A percentile compares a stretch with the other conserved stretches of the same genome.
Evolutionary conservation across 495 filamentous ascomycete species (phyloP).

Genomic region (Penicillium paradoxum): DNA sequence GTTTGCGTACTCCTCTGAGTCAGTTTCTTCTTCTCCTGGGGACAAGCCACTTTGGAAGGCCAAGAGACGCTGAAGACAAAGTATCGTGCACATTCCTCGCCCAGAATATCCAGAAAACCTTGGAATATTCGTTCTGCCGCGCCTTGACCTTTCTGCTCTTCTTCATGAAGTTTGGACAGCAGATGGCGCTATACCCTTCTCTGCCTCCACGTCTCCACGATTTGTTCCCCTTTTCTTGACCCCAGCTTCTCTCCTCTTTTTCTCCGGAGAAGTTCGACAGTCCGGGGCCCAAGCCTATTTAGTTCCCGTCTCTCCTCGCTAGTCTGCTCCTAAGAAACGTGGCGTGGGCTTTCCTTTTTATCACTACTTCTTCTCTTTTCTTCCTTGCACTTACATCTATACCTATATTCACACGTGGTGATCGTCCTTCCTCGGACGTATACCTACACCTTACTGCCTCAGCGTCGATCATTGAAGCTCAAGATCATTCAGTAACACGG

Average conservation of each 20-base stretch:
- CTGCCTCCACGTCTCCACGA: slow-evolving; percentile 23
- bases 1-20: background rate
- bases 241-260: slow-evolving; percentile 20
- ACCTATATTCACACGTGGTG: background rate
- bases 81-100: background rate
- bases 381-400: background rate
- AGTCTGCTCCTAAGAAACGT: background rate
- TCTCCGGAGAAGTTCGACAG: slow-evolving; percentile 2
- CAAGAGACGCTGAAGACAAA: slow-evolving; percentile 2
- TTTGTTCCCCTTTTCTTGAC: slow-evolving; percentile 5
- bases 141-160: slow-evolving; percentile 2
- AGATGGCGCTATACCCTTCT: slow-evolving; percentile 24
- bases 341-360: background rate
- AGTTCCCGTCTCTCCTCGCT: slow-evolving; percentile 13
- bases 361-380: background rate
- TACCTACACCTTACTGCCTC: background rate
- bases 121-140: slow-evolving; percentile 12
- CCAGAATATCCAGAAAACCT: slow-evolving; percentile 1
- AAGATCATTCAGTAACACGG: background rate
- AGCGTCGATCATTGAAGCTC: slow-evolving; percentile 12
- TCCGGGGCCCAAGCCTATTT: slow-evolving; percentile 24
- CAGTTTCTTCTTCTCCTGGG: background rate
- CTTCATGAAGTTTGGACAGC: background rate
- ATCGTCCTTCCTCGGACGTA: background rate
- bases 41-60: background rate